Base-by-base conservation (phyloP, 2,329 filamentous ascomycete species). In the Escovopsis sp. region DNA sequence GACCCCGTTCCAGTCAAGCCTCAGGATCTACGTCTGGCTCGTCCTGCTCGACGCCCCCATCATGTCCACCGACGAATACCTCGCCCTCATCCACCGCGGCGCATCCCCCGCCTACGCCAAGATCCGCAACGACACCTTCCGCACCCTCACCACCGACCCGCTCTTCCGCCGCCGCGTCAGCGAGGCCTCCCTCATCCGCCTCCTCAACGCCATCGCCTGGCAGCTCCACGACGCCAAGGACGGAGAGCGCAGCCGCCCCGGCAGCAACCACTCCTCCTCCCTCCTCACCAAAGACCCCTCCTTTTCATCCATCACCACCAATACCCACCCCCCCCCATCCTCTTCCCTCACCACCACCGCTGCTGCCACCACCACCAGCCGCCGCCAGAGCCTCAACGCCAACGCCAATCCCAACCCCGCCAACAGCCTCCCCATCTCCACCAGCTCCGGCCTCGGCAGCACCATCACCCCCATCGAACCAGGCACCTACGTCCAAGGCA, bases 71-170 rank as follows among this genome's bases (percentile, higher is more conserved):
- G 83, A 94, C 48, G 70, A 79, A 41, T 98, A 98, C 55, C 80
- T 96, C 44, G 71, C 74, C 38, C 79, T 96, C 31, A 80, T 98
- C 44, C 86, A 93, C 52, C 84, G 90, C 43, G 88, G 90, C 42
- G 82, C 88, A 17, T 96, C 88, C 3, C 87, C 88, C 1, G 87
- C 86, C 31, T 94, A 98, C 61, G 76, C 84, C 49, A 98, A 98
- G 62, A 98, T 98, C 53, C 83, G 87, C 54, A 94, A 98, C 59
- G 90, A 98, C 57, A 94, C 90, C 28, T 96, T 96, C 57, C 84
- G 90, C 48, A 98, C 90, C 1, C 68, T 98, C 36, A 90, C 90
- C 23, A 94, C 88, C 35, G 90, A 98, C 51, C 87, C 88, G n/a
- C 73, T 98, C 26, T 98, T 96, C 65, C 83, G 90, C 41, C 77